Evolutionary conservation across 192 early-diverging fungal genomes (phyloP).

Genomic region (Podila horticola): DNA sequence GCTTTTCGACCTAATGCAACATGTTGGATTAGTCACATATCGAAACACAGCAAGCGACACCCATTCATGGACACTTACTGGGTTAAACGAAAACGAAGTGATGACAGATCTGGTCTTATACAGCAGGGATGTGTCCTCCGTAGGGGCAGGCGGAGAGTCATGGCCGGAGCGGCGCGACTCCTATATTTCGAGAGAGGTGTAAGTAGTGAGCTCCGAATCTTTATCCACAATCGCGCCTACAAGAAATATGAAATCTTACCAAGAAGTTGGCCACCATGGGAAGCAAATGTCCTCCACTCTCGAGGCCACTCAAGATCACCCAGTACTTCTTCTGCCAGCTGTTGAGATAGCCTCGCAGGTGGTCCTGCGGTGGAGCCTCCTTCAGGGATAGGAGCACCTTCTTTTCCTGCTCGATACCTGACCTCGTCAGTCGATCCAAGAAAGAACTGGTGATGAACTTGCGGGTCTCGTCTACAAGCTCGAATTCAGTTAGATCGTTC

Average conservation of each 20-base stretch:
- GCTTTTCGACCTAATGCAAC: slow-evolving; percentile 57
- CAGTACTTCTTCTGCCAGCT: slow-evolving; percentile 52
- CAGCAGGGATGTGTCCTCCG: slow-evolving; percentile 41
- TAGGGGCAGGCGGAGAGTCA: slow-evolving; percentile 32
- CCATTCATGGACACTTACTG: slow-evolving; percentile 54
- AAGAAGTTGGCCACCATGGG: slow-evolving; percentile 28
- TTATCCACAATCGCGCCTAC: background rate
- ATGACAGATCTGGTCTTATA: slow-evolving; percentile 58
- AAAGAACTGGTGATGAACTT: slow-evolving; percentile 47
- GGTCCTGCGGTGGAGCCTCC: slow-evolving; percentile 35
- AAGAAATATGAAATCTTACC: background rate
- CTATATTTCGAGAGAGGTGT: background rate
- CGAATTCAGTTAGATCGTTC: background rate
- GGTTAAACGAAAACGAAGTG: slow-evolving; percentile 62
- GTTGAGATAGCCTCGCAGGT: slow-evolving; percentile 36
- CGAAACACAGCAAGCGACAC: background rate
- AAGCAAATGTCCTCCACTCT: slow-evolving; percentile 47
- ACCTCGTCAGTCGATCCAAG: slow-evolving; percentile 35
- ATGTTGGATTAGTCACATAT: too few species aligned
- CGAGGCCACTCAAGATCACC: slow-evolving; percentile 42
- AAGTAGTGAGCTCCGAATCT: background rate
- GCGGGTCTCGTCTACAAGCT: slow-evolving; percentile 23
- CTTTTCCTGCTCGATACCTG: slow-evolving; percentile 41
- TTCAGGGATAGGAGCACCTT: slow-evolving; percentile 24
- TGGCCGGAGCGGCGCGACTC: slow-evolving; percentile 28